Conservation (phyloP, 2,329 filamentous ascomycete genomes). For the Colletotrichum spinosum region DNA sequence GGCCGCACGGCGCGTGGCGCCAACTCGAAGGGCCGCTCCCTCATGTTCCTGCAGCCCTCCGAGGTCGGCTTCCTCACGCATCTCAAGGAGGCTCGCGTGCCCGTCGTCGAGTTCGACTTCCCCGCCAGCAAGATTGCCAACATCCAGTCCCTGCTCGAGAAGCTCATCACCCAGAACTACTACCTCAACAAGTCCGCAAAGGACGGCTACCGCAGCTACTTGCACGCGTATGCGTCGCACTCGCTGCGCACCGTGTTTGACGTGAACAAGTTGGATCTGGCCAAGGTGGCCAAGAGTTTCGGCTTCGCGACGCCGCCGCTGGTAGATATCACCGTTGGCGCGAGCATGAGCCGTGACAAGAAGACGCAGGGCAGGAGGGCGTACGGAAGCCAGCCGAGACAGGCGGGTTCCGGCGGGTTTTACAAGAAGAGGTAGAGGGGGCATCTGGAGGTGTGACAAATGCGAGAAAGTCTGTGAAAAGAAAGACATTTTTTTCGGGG, state of each 20-base stretch:
- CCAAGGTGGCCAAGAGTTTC: conserved; percentile 87
- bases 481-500: not conserved
- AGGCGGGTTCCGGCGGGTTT: conserved; percentile 25
- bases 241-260: conserved; percentile 73
- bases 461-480: not conserved
- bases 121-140: conserved; percentile 92
- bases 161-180: conserved; percentile 94
- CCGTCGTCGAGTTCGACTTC: conserved; percentile 96
- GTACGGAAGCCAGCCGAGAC: conserved; percentile 82
- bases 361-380: conserved; percentile 73
- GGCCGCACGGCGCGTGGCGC: conserved; percentile 91
- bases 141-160: conserved; percentile 91
- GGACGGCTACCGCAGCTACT: conserved; percentile 86
- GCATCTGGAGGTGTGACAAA: not conserved
- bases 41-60: conserved; percentile 93
- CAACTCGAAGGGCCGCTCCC: conserved; percentile 84
- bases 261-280: conserved; percentile 84
- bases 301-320: conserved; percentile 82
- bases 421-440: conserved; percentile 49
- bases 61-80: conserved; percentile 94
- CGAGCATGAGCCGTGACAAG: conserved; percentile 80
- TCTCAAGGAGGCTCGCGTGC: conserved; percentile 90
- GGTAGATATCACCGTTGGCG: conserved; percentile 85
- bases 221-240: conserved; percentile 92
- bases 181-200: conserved; percentile 91